Base-by-base conservation (phyloP, 106 monocot genomes). In the Hemerocallis citrina region DNA sequence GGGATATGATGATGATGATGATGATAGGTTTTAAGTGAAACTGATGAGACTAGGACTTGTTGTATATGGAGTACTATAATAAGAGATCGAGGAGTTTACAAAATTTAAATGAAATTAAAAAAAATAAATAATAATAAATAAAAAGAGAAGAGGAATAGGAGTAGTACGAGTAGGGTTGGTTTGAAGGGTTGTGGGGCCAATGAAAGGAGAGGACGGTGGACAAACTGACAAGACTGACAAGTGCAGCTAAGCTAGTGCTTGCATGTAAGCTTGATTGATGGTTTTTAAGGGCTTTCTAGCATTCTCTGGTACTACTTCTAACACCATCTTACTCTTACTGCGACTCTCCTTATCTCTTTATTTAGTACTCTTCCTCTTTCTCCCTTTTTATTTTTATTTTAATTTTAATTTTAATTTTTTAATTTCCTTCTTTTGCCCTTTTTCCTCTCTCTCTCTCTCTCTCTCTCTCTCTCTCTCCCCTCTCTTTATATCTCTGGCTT, bases 231-330 rank as follows among this genome's bases (percentile, higher is more conserved):
- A 9, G 59, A 37, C 29, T 61, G 49, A 39, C 69, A 49, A 40
- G 19, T 61, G 70, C 59, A 60, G 57, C 35, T 37, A n/a, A n/a
- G 47, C 68, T 69, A 40, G n/a, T 32, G 17, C 39, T 55, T 12
- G 3, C n/a, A n/a, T n/a, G n/a, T n/a, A n/a, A n/a, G n/a, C n/a
- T n/a, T 57, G 31, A 6, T 45, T 37, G 14, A 35, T 14, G 57
- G 49, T n/a, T n/a, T n/a, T n/a, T n/a, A n/a, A n/a, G 21, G 57
- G 51, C 52, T 9, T 70, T 61, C 62, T 69, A 49, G 70, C 61
- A n/a, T 52, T 61, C 52, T 70, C 70, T 61, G 41, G 70, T 70
- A 68, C 68, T 39, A 57, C 31, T 49, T 52, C 52, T 30, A 45
- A 67, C 56, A 33, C 20, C 33, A 40, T 5, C 57, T 19, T 43